Conservation (phyloP, 2,329 filamentous ascomycete genomes). For the Paecilomyces niveus region DNA sequence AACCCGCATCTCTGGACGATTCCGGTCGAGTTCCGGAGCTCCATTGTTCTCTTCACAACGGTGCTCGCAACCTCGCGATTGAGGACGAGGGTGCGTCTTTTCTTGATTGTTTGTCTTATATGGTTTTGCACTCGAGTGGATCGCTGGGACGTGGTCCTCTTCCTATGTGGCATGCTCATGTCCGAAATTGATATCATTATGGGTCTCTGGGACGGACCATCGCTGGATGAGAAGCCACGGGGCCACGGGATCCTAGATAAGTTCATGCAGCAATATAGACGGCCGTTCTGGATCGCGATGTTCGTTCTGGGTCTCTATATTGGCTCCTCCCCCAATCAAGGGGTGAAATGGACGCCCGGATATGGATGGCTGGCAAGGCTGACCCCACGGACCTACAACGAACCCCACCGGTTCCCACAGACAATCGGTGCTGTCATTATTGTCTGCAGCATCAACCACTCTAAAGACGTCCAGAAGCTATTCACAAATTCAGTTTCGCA, state of each 20-base stretch:
- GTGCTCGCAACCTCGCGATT: conserved; percentile 34
- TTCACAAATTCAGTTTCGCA: conserved; percentile 36
- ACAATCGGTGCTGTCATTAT: conserved; percentile 36
- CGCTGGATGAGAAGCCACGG: conserved; percentile 21
- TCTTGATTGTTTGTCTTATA: conserved; percentile 23
- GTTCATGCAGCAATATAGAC: conserved; percentile 17
- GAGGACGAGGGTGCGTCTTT: conserved; percentile 24
- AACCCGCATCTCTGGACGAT: conserved; percentile 43
- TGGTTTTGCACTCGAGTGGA: conserved; percentile 37
- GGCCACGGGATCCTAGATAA: conserved; percentile 7
- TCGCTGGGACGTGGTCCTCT: conserved; percentile 38
- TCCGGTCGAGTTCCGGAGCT: conserved; percentile 39
- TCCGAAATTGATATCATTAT: conserved; percentile 37
- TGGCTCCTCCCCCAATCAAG: conserved; percentile 35
- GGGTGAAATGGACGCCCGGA: conserved; percentile 34
- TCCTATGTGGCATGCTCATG: conserved; percentile 36
- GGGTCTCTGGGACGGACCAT: conserved; percentile 25
- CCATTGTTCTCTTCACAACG: conserved; percentile 36
- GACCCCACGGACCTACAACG: conserved; percentile 34
- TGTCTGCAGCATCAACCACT: conserved; percentile 36
- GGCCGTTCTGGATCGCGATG: conserved; percentile 28
- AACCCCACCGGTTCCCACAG: conserved; percentile 39
- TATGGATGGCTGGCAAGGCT: conserved; percentile 32
- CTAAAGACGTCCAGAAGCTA: conserved; percentile 32
- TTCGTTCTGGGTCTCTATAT: conserved; percentile 36